Evolutionary conservation across 2,329 filamentous ascomycete genomes (phyloP), one percentile per base, ranked within the genome.

Genomic region (Phialophora macrospora): DNA sequence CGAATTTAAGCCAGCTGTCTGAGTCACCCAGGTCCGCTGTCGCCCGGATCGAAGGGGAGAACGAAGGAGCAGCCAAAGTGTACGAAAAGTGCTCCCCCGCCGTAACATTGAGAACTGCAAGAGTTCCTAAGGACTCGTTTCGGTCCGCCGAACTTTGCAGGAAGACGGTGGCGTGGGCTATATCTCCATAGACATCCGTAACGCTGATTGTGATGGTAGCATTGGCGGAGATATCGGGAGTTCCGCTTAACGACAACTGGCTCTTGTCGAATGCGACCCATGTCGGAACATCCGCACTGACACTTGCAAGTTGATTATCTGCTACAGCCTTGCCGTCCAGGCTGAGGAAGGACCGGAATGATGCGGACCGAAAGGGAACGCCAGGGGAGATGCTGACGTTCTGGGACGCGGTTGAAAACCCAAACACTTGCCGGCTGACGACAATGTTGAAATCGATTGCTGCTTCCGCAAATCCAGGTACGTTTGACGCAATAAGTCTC

Each of bases 401-500:
- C 60, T 91, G 79, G 8, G 81, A 74, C 5, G 84, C 82, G 9
- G 87, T 81, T 2, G 84, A 83, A 68, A 90, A 89, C 1, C 84
- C 84, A 48, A 96, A 80, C 70, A 88, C 84, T 75, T 93, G 90
- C 60, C 82, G 85, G 54, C 89, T 89, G 22, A 96, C 87, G 1
- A 88, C 82, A 41, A 97, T 84, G 5, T 88, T 87, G 75, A 96
- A 96, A 0, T 81, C 79, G 60, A 90, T 74, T 1, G 85, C 84
- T 9, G 85, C 83, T 1, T 87, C 89, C 4, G 90, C 85, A 74
- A 93, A 97, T 1, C 91, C 92, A n/a, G 85, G 80, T 20, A 92
- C 85, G 74, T 96, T 90, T 0, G 90, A 94, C 0, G 91, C 92
- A 58, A 95, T 86, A 6, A 96, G 80, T 66, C 87, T 83, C 64